A percentile compares a stretch with the other conserved stretches of the same genome.
Conservation (phyloP, 108 stramenopile genomes). For the Cyclotella atomus region DNA sequence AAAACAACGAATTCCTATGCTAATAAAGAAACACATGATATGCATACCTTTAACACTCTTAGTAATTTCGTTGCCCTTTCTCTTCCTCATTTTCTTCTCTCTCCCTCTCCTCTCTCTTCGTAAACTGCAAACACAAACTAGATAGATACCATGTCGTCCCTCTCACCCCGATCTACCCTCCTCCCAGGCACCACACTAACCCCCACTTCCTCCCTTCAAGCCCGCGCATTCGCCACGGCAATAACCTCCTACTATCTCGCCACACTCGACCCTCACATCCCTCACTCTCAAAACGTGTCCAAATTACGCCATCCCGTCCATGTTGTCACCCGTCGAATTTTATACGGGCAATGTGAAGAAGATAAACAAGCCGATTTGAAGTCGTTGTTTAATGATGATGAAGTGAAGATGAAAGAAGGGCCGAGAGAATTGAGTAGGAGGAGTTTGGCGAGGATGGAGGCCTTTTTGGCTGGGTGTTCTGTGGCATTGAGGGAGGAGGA, state of each 20-base stretch:
- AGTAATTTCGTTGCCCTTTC: too few species aligned
- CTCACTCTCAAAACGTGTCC: slow-evolving; percentile 63
- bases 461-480: slow-evolving; percentile 71
- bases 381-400: slow-evolving; percentile 45
- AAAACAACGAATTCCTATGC: too few species aligned
- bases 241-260: slow-evolving; percentile 67
- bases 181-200: slow-evolving; percentile 14
- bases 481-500: slow-evolving; percentile 58
- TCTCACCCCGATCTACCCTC: slow-evolving; percentile 3
- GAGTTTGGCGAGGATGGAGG: slow-evolving; percentile 77
- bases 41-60: too few species aligned
- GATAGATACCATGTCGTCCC: too few species aligned
- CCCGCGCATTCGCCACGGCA: slow-evolving; percentile 57
- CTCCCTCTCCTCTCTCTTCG: too few species aligned
- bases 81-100: too few species aligned
- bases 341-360: slow-evolving; percentile 43
- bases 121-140: too few species aligned
- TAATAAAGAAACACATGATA: too few species aligned
- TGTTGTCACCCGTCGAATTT: slow-evolving; percentile 62
- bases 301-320: slow-evolving; percentile 64
- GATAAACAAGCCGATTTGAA: slow-evolving; percentile 27
- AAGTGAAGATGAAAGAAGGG: slow-evolving; percentile 42
- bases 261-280: slow-evolving; percentile 61
- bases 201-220: slow-evolving; percentile 45
- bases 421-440: slow-evolving; percentile 54